Evolutionary conservation across 257 asterid genomes (phyloP).

Genomic region (Plectranthus barbatus): DNA sequence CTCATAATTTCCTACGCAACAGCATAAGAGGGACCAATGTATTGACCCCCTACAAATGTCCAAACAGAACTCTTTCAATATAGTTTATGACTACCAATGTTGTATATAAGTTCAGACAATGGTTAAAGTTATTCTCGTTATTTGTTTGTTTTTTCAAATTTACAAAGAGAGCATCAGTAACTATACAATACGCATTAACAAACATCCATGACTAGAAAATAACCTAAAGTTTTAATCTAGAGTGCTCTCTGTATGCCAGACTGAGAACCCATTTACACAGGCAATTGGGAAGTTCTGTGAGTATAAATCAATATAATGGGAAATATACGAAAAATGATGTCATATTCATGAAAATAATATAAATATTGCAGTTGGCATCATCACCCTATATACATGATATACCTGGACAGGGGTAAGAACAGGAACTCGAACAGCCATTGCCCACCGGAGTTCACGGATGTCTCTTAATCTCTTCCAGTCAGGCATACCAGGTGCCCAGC

Average conservation of each 20-base stretch:
- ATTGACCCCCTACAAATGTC: not conserved
- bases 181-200: not conserved
- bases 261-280: not conserved
- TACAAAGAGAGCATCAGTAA: not conserved
- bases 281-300: not conserved
- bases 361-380: not conserved
- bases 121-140: not conserved
- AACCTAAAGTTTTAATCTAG: not conserved
- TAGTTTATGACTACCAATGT: not conserved
- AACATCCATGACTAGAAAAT: not conserved
- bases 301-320: not conserved
- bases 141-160: not conserved
- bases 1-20: not conserved
- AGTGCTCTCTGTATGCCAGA: not conserved
- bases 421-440: constrained; percentile 84
- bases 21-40: not conserved
- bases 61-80: not conserved
- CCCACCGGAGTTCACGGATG: constrained; percentile 98
- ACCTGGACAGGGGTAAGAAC: constrained; percentile 93
- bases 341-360: not conserved
- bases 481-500: constrained; percentile 95
- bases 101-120: not conserved
- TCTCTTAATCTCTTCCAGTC: constrained; percentile 97
- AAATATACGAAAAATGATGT: not conserved
- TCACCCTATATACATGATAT: constrained; percentile 7